A percentile compares a stretch with the other conserved stretches of the same genome.
phyloP scores from a whole-genome alignment of 805 yeast species.

The Suhomyces prunicola region DNA sequence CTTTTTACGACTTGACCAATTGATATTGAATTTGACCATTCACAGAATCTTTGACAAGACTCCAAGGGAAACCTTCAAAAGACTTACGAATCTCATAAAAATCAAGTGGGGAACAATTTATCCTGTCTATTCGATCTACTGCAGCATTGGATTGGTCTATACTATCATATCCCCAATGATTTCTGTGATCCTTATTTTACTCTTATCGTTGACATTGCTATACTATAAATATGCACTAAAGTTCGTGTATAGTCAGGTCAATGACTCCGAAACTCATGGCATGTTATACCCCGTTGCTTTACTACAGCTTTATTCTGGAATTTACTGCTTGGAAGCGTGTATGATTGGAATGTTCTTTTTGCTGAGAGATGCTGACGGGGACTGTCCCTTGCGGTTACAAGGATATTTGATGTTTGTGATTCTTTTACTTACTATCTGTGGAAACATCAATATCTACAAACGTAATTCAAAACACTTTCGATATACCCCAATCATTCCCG shows the following conservation, averaged over 20 bases:
- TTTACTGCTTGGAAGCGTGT: slow-evolving; percentile 77
- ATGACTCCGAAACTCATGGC: slow-evolving; percentile 66
- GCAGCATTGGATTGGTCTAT: slow-evolving; percentile 74
- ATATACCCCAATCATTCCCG: slow-evolving; percentile 27
- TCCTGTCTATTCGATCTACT: slow-evolving; percentile 74
- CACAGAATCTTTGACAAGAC: slow-evolving; percentile 46
- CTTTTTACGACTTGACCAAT: slow-evolving; percentile 55
- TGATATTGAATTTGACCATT: slow-evolving; percentile 39
- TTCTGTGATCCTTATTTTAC: slow-evolving; percentile 58
- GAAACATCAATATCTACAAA: slow-evolving; percentile 51
- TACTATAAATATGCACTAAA: slow-evolving; percentile 71
- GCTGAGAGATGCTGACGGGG: slow-evolving; percentile 48
- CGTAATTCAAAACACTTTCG: slow-evolving; percentile 33
- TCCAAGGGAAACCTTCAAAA: slow-evolving; percentile 54
- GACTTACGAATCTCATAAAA: slow-evolving; percentile 43
- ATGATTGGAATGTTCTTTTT: slow-evolving; percentile 72
- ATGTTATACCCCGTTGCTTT: slow-evolving; percentile 70
- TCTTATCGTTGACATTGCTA: slow-evolving; percentile 46
- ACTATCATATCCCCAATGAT: slow-evolving; percentile 79
- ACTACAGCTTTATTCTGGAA: slow-evolving; percentile 73
- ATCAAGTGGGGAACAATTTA: slow-evolving; percentile 76
- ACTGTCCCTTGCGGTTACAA: slow-evolving; percentile 43
- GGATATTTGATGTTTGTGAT: slow-evolving; percentile 52
- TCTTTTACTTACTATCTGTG: slow-evolving; percentile 52
- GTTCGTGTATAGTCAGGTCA: slow-evolving; percentile 50